Evolutionary conservation across 345 rosid species (phyloP).

Genomic region (Pistacia atlantica): DNA sequence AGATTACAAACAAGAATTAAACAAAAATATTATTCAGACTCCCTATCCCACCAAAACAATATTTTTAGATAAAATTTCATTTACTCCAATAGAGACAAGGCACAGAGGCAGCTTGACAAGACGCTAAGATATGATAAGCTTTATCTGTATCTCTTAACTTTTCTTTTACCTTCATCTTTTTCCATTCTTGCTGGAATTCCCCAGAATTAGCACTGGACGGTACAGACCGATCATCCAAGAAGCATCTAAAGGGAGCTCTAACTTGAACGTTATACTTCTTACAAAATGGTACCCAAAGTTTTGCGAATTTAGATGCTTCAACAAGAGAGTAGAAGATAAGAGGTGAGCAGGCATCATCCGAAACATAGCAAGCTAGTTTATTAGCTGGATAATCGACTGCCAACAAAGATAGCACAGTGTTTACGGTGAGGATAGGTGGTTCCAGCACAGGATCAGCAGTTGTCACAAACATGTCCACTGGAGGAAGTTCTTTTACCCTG

Average conservation of each 20-base stretch:
- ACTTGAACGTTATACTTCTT: slow-evolving; percentile 45
- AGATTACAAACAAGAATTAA: too few relatives aligned
- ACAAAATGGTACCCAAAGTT: slow-evolving; percentile 75
- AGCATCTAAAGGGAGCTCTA: slow-evolving; percentile 74
- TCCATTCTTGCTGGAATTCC: slow-evolving; percentile 51
- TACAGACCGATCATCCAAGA: slow-evolving; percentile 9
- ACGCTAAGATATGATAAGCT: too few relatives aligned
- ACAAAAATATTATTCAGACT: too few relatives aligned
- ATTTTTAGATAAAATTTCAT: too few relatives aligned
- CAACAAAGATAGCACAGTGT: slow-evolving; percentile 51
- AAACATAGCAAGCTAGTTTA: slow-evolving; percentile 52
- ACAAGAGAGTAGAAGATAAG: slow-evolving; percentile 56
- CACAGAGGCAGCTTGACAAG: too few relatives aligned
- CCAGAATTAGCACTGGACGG: slow-evolving; percentile 8
- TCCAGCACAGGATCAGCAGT: slow-evolving; percentile 53
- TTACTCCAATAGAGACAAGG: too few relatives aligned
- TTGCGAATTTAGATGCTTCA: slow-evolving; percentile 64
- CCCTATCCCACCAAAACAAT: too few relatives aligned
- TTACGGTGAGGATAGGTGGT: slow-evolving; percentile 48
- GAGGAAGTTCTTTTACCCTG: slow-evolving; percentile 51
- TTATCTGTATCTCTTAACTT: too few relatives aligned
- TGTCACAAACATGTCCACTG: slow-evolving; percentile 60
- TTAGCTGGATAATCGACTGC: slow-evolving; percentile 51
- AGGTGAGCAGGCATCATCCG: slow-evolving; percentile 58
- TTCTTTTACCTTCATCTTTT: slow-evolving; percentile 38